Percentiles rank a stretch among this genome's conserved stretches.
phyloP scores from a whole-genome alignment of 306 rosid species.

The Begonia fuchsioides region DNA sequence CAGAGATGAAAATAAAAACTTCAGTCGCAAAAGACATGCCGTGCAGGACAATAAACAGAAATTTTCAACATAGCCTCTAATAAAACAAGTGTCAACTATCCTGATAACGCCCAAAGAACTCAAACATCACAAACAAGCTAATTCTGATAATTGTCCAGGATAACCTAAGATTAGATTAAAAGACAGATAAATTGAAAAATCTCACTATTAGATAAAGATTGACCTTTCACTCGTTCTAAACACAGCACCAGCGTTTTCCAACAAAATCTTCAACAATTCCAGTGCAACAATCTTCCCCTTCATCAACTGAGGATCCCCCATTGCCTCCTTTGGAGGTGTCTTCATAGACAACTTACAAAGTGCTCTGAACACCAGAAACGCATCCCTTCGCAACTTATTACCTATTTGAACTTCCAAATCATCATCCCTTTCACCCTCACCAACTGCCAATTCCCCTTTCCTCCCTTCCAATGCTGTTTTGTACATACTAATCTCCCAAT shows the following conservation, averaged over 20 bases:
- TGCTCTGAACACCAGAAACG: slow-evolving; percentile 89
- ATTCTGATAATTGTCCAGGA: too few species aligned
- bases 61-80: too few species aligned
- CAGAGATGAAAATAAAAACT: too few species aligned
- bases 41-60: too few species aligned
- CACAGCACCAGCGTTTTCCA: slow-evolving; percentile 97
- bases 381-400: slow-evolving; percentile 88
- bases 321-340: slow-evolving; percentile 87
- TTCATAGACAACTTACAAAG: slow-evolving; percentile 96
- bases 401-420: slow-evolving; percentile 99
- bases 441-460: slow-evolving; percentile 85
- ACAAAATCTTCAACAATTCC: slow-evolving; percentile 86
- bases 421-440: slow-evolving; percentile 84
- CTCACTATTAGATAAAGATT: slow-evolving; percentile 1
- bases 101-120: too few species aligned
- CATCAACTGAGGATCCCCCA: slow-evolving; percentile 75
- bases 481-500: slow-evolving; percentile 99
- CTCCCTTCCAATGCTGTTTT: slow-evolving; percentile 97
- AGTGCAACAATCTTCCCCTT: slow-evolving; percentile 95
- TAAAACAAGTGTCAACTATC: too few species aligned
- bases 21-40: too few species aligned
- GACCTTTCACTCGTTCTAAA: slow-evolving; percentile 98
- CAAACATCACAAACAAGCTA: too few species aligned
- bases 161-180: neutral
- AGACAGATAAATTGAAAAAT: neutral